Evolutionary conservation across 2,329 filamentous ascomycete genomes (phyloP), one percentile per base, ranked within the genome.

Genomic region (Cadophora sp.): DNA sequence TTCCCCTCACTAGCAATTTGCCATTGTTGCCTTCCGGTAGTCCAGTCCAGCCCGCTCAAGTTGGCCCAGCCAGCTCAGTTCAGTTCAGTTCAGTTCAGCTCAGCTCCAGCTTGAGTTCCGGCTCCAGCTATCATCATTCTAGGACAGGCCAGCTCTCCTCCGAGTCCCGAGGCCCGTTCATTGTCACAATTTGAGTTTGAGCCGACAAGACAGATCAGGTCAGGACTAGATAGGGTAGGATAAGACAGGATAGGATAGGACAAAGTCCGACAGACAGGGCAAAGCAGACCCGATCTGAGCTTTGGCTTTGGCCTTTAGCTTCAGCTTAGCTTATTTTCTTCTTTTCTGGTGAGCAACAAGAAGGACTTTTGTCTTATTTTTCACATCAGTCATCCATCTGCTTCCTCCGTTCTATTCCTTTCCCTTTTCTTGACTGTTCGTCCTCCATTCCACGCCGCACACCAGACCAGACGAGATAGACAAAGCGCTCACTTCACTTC

Each of bases 131-230:
- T 22, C n/a, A 22, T 9, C 13, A 48, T 48, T 8, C 9, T n/a
- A 48, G 9, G 45, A 22, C 45, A 3, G n/a, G 9, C 6, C 2
- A 9, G 36, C 14, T 36, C 4, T 8, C 45, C 13, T 50, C 58
- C 27, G 41, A 27, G 43, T 18, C 41, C 45, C 59, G 59, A 62
- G 45, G 59, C 45, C 59, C 59, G 47, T 62, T 62, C 59, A 39
- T 58, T 30, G n/a, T 36, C 47, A 62, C 45, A 51, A 20, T 51
- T 27, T 16, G 22, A 27, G 20, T 33, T 61, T 50, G 59, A 36
- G 27, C 30, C 45, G n/a, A 41, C 24, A 48, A 5, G n/a, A 39
- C 16, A 48, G 45, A 14, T 9, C 24, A 33, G 14, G 14, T 18
- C 16, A 18, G 16, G 3, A 45, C 16, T n/a, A 16, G 16, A 45